Conservation (phyloP, 2,329 filamentous ascomycete species). For the Aspergillus floridensis region DNA sequence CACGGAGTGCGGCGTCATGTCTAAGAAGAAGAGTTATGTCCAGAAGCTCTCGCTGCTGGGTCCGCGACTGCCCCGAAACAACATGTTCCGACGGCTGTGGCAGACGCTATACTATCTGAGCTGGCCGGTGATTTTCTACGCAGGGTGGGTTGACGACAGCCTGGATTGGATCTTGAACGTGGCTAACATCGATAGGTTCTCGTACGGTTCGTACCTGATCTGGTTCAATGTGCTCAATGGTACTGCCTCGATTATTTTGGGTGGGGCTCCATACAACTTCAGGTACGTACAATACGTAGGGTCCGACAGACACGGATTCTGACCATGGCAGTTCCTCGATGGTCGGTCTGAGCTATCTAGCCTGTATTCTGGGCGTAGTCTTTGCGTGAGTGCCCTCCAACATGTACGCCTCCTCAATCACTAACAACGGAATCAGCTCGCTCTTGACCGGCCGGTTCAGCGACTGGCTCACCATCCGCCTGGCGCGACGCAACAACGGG, state of each 20-base stretch:
- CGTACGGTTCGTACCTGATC: conserved; percentile 40
- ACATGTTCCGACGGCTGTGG: conserved; percentile 32
- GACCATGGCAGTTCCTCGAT: conserved; percentile 33
- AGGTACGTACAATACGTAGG: conserved; percentile 17
- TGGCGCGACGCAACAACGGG: conserved; percentile 41
- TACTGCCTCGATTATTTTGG: conserved; percentile 39
- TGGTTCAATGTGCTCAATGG: conserved; percentile 43
- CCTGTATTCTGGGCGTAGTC: conserved; percentile 35
- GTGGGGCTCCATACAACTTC: conserved; percentile 38
- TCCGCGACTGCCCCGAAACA: conserved; percentile 28
- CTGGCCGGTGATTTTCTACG: conserved; percentile 42
- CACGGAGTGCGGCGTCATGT: conserved; percentile 20
- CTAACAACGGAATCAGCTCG: conserved; percentile 23
- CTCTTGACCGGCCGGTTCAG: conserved; percentile 41
- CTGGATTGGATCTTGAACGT: too few species aligned
- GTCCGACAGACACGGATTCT: conserved; percentile 3
- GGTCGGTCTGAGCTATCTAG: conserved; percentile 40
- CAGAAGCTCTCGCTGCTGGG: conserved; percentile 34
- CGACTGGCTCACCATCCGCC: conserved; percentile 39
- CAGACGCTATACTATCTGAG: conserved; percentile 36
- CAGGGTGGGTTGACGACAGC: conserved; percentile 23
- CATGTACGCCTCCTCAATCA: not conserved
- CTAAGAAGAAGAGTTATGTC: conserved; percentile 33
- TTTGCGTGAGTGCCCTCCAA: conserved; percentile 24
- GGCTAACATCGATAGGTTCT: conserved; percentile 28